A percentile compares a stretch with the other conserved stretches of the same genome.
Conservation (phyloP, 1,284 basidiomycete species). For the Vanrija sp. region DNA sequence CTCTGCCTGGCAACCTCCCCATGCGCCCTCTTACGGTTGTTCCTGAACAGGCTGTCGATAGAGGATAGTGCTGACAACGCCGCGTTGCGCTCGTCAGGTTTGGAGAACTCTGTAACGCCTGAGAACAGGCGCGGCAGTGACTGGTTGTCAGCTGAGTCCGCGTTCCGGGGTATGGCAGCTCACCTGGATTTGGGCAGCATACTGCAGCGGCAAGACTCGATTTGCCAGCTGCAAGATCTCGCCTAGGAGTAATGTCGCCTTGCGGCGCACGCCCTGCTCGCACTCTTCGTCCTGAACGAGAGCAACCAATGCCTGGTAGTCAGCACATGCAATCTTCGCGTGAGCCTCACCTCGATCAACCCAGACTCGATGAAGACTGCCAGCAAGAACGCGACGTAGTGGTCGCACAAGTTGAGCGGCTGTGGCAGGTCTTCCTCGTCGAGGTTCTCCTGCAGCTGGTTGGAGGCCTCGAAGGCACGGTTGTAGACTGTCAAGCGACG, state of each 20-base stretch:
- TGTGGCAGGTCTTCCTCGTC: slow-evolving; percentile 54
- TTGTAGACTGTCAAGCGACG: slow-evolving; percentile 64
- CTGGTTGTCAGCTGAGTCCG: slow-evolving; percentile 49
- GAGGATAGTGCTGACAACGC: slow-evolving; percentile 80
- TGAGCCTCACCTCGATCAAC: slow-evolving; percentile 66
- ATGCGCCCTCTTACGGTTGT: slow-evolving; percentile 50
- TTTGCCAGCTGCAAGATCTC: slow-evolving; percentile 87
- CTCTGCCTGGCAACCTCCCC: slow-evolving; percentile 1
- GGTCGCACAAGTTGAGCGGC: slow-evolving; percentile 79
- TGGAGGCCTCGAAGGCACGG: slow-evolving; percentile 33
- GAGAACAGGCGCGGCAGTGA: slow-evolving; percentile 80
- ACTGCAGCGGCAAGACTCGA: slow-evolving; percentile 74
- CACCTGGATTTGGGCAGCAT: slow-evolving; percentile 80
- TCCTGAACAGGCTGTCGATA: slow-evolving; percentile 88
- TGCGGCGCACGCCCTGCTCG: slow-evolving; percentile 61
- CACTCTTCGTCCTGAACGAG: slow-evolving; percentile 70
- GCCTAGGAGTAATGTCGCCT: slow-evolving; percentile 87
- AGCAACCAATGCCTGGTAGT: slow-evolving; percentile 66
- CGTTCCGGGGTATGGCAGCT: slow-evolving; percentile 11
- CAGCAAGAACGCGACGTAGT: slow-evolving; percentile 86
- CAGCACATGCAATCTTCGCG: not conserved
- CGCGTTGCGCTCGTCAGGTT: slow-evolving; percentile 61
- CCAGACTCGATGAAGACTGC: slow-evolving; percentile 83
- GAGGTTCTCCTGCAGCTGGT: slow-evolving; percentile 29
- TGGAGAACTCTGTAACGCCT: slow-evolving; percentile 72